These are phyloP conservation scores for Picea abies DNA, from an alignment of 83 land plant species.

Conservation along the genomic window DNA sequence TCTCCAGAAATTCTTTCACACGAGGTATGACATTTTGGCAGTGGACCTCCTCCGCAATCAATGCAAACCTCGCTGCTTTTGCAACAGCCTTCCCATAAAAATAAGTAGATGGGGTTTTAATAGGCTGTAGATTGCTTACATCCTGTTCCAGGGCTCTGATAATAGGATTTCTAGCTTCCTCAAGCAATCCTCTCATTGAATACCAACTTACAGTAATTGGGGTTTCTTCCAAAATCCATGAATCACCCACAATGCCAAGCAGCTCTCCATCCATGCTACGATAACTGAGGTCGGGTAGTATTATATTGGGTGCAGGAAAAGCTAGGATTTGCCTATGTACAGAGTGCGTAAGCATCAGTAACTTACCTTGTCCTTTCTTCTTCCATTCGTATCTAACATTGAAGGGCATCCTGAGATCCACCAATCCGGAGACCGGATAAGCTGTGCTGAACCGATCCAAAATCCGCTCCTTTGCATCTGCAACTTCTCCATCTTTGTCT, in stretches of 20 bases:
- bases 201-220: constrained; percentile 62
- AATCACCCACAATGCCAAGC: constrained; percentile 67
- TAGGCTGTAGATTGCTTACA: constrained; percentile 34
- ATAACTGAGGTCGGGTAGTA: constrained; percentile 38
- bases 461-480: constrained; percentile 18
- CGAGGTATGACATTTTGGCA: constrained; percentile 36
- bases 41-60: constrained; percentile 55
- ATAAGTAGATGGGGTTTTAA: constrained; percentile 28
- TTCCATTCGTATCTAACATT: not conserved
- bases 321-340: constrained; percentile 32
- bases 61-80: constrained; percentile 37
- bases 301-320: not conserved
- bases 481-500: not conserved
- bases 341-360: constrained; percentile 39
- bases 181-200: constrained; percentile 47
- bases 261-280: constrained; percentile 78
- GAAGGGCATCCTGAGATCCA: not conserved
- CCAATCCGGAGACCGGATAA: not conserved
- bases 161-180: constrained; percentile 30
- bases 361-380: constrained; percentile 26
- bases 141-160: constrained; percentile 38
- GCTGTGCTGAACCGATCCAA: constrained; percentile 24
- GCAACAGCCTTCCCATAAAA: constrained; percentile 47
- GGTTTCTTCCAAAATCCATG: constrained; percentile 49
- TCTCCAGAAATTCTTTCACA: constrained; percentile 48